Conservation (phyloP, 2,329 filamentous ascomycete genomes). For the Lasiodiplodia theobromae region DNA sequence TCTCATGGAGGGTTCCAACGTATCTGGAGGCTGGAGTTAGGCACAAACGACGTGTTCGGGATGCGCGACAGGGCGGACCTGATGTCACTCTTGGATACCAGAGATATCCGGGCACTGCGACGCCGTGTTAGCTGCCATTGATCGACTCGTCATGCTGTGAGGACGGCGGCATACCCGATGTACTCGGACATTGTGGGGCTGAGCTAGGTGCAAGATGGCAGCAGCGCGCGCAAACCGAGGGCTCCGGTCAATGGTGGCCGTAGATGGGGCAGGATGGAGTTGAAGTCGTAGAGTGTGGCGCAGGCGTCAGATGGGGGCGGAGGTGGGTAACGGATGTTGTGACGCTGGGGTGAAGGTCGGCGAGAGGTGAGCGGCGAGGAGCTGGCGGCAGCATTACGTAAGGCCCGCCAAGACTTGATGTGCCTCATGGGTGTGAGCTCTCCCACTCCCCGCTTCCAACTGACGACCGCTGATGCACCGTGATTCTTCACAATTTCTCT, state of each 20-base stretch:
- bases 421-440: constrained; percentile 17
- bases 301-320: constrained; percentile 12
- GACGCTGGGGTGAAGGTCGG: constrained; percentile 26
- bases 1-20: constrained; percentile 93
- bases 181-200: constrained; percentile 63
- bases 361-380: constrained; percentile 23
- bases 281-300: not conserved
- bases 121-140: constrained; percentile 45
- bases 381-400: constrained; percentile 22
- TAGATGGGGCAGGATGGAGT: constrained; percentile 35
- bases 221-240: constrained; percentile 15
- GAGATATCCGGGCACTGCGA: constrained; percentile 85
- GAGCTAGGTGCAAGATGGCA: constrained; percentile 26
- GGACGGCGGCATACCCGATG: constrained; percentile 61
- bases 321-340: constrained; percentile 9
- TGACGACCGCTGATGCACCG: not conserved
- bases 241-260: constrained; percentile 34
- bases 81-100: constrained; percentile 97
- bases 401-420: constrained; percentile 21
- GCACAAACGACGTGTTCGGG: constrained; percentile 1
- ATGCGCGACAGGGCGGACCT: constrained; percentile 68
- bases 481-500: not conserved
- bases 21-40: constrained; percentile 66
- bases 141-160: constrained; percentile 32
- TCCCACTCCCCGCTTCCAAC: constrained; percentile 2